Base-by-base conservation (phyloP, 1,284 basidiomycete genomes). In the Exobasidium cylindrosporum region DNA sequence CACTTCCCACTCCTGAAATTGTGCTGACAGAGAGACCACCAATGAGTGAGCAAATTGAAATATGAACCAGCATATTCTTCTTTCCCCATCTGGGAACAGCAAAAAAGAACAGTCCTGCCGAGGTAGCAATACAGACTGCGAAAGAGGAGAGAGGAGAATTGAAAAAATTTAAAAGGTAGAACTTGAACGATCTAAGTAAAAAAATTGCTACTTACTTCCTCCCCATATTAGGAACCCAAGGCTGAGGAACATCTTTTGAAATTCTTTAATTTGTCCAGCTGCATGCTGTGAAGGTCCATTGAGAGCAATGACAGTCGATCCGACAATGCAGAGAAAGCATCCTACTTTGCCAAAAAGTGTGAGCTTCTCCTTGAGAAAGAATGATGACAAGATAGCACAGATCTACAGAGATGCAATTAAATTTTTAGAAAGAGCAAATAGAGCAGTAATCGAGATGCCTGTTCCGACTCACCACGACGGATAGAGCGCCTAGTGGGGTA, bases 1-100 rank as follows among this genome's bases (percentile, higher is more conserved):
- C 89, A 24, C 91, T 83, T 40, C 95, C 95, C 23, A 98, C 85
- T 35, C 95, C 95, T 47, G 92, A 93, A 2, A 93, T 97, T 63
- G 95, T 94, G 71, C 90, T 93, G 70, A 98, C 95, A 66, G 89
- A 92, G 64, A 98, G 89, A 0, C 96, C 95, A 29, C 95, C 95
- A 74, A 97, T 97, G 84, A 97, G 87, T 67, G 89, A 92, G 82
- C 95, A 98, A 30, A 77, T 63, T 55, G 74, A 69, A 56, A 80
- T 80, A 81, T 97, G 97, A 85, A 93, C 93, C 66, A 98, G 82
- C 94, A 97, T 97, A 76, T 87, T 89, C 82, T 88, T 88, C 82
- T 89, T 93, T 59, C 95, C 95, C 80, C 90, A 92, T 73, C 87
- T 87, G 43, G 92, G 91, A 0, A 87, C 91, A 65, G 91, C 88